Base-by-base conservation (phyloP, 2,329 filamentous ascomycete species). In the Aspergillus thermomutatus region DNA sequence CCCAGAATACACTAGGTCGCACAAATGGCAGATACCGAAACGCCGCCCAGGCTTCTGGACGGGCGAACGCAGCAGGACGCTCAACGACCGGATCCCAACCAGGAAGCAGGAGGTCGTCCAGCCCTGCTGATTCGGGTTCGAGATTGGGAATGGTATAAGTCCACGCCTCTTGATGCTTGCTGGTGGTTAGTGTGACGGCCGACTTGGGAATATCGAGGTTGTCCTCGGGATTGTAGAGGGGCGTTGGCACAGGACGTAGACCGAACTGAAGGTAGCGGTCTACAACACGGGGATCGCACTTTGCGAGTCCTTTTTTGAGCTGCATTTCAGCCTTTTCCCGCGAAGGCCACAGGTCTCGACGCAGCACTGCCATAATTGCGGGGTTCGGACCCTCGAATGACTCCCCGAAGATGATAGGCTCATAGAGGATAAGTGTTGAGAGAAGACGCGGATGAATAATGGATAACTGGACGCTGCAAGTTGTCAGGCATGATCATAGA, bases 361-460 rank as follows among this genome's bases (percentile, higher is more conserved):
- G 50, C 2, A 14, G 50, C 21, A 52, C 53, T n/a, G 56, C 43
- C 17, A 50, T 50, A 5, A 53, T 27, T 2, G 49, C 58, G 1
- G 63, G 57, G 21, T 62, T 58, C 25, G 53, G 48, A 2, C 49
- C 41, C 7, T 17, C 41, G 4, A 51, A 50, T 2, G 23, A 10
- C 3, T 19, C 23, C 2, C 66, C 57, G 7, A 66, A 57, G 27
- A 72, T 66, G 5, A 59, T 53, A 5, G 66, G 90, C 67, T 96
- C 92, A 31, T 95, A 77, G 37, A 93, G 81, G 47, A 93, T 77
- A 4, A 95, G 73, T 3, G 84, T 83, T 55, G 84, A 82, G 60
- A 96, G 80, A 14, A 96, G 83, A 9, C 90, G 87, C 0, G 92
- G 91, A 72, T 95, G 88, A 57, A 90, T 80, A 9, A 92, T 78